Base-by-base conservation (phyloP, 1,139 yeast genomes). In the Petasospora fabianii region DNA sequence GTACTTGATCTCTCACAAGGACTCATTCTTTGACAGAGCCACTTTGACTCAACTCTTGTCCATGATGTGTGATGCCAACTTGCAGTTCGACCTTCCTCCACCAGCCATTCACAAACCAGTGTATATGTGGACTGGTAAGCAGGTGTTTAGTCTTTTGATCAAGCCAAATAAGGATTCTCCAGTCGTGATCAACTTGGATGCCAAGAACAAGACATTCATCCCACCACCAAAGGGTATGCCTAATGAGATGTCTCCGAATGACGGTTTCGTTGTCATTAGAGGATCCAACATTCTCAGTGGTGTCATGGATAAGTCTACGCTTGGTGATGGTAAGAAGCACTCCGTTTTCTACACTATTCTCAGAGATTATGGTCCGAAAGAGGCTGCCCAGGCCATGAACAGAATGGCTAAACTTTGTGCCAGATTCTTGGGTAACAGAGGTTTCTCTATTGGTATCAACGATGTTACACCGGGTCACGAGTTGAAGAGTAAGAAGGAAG, bases 391-490 rank as follows among this genome's bases (percentile, higher is more conserved):
- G 27, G 96, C 98, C 12, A 94, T 94, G 98, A 92, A 94, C 61
- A 73, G 98, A 60, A 90, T 94, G 97, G 96, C 99, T 18, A 94
- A 94, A 62, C 67, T 94, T 55, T 90, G 98, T 71, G 97, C 98
- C 1, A 72, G 99, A 55, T 94, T 68, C 61, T 70, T 94, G 57
- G 98, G 98, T 47, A 86, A 90, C 56, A 73, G 97, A 44, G 99
- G 99, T 0, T 94, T 94, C 56, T 87, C 96, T 1, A 94, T 94
- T 59, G 99, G 99, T 66, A 90, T 94, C 54, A 84, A 83, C 54
- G 99, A 94, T 65, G 99, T 94, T 30, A 94, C 97, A 1, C 98
- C 99, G 1, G 96, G 95, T 26, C 64, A 62, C 11, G 82, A 84
- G 39, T 75, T 94, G 61, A 84, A 77, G 53, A 67, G 68, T 20